phyloP scores from a whole-genome alignment of 805 yeast genomes.

The Metschnikowia gelsemii region DNA sequence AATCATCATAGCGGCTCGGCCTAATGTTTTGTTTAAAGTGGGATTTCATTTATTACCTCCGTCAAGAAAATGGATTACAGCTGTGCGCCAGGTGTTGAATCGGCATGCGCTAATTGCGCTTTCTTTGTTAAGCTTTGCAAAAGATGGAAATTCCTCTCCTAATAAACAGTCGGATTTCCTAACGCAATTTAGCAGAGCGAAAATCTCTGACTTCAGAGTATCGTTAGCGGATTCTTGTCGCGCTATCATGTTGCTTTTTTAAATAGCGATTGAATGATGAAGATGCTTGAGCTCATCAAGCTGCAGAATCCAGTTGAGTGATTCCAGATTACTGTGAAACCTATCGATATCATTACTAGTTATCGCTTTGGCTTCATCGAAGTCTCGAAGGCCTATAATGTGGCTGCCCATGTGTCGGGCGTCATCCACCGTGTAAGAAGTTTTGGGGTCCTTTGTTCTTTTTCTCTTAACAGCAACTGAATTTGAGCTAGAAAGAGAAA shows the following conservation, averaged over 20 bases:
- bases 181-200: slow-evolving; percentile 24
- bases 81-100: too few relatives aligned
- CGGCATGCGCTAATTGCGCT: too few relatives aligned
- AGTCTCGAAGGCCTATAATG: slow-evolving; percentile 26
- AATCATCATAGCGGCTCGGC: too few relatives aligned
- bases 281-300: background rate
- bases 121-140: slow-evolving; percentile 19
- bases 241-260: slow-evolving; percentile 16
- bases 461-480: background rate
- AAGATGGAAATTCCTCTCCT: slow-evolving; percentile 20
- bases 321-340: background rate
- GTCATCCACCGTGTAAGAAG: slow-evolving; percentile 18
- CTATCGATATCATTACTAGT: slow-evolving; percentile 24
- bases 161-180: slow-evolving; percentile 20
- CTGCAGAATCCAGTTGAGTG: background rate
- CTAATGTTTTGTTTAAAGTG: too few relatives aligned
- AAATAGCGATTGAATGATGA: background rate
- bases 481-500: background rate
- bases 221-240: slow-evolving; percentile 28
- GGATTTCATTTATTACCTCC: too few relatives aligned
- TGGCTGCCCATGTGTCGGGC: slow-evolving; percentile 17
- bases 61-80: too few relatives aligned
- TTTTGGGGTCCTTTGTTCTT: background rate
- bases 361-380: slow-evolving; percentile 25
- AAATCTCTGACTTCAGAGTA: slow-evolving; percentile 22